A percentile compares a stretch with the other conserved stretches of the same genome.
Evolutionary conservation across 805 yeast genomes (phyloP).

Genomic region (Candida fluviatilis): DNA sequence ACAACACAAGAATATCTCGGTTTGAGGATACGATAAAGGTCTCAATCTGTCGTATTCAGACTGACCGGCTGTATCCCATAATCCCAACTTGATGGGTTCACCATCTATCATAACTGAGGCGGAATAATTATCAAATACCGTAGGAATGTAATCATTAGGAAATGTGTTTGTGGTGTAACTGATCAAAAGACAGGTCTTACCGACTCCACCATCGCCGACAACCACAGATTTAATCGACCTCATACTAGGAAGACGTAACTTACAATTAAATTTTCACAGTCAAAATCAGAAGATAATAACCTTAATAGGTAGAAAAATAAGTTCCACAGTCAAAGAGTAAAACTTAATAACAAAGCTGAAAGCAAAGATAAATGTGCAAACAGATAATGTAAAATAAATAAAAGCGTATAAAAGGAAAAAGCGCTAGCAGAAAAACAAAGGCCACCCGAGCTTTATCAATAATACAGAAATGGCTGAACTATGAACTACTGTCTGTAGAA

Average conservation of each 20-base stretch:
- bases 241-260: constrained; percentile 44
- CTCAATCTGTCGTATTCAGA: constrained; percentile 86
- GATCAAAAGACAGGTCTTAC: constrained; percentile 84
- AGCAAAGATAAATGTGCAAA: too few relatives aligned
- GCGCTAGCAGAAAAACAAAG: too few relatives aligned
- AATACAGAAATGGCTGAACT: too few relatives aligned
- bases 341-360: too few relatives aligned
- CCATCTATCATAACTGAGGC: constrained; percentile 81
- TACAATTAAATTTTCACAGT: too few relatives aligned
- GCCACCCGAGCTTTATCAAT: too few relatives aligned
- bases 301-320: too few relatives aligned
- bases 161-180: constrained; percentile 89
- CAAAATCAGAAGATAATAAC: too few relatives aligned
- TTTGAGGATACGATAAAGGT: constrained; percentile 88
- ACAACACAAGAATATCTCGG: constrained; percentile 83
- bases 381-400: too few relatives aligned
- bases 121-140: constrained; percentile 89
- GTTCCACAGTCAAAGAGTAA: too few relatives aligned
- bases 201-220: constrained; percentile 95
- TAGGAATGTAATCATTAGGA: constrained; percentile 91
- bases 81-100: constrained; percentile 76
- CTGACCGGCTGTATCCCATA: constrained; percentile 97
- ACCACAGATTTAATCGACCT: constrained; percentile 89
- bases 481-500: too few relatives aligned
- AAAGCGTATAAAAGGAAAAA: too few relatives aligned